A percentile compares a stretch with the other conserved stretches of the same genome.
phyloP scores from a whole-genome alignment of 2,329 filamentous ascomycete species.

The Aspergillus versicolor region DNA sequence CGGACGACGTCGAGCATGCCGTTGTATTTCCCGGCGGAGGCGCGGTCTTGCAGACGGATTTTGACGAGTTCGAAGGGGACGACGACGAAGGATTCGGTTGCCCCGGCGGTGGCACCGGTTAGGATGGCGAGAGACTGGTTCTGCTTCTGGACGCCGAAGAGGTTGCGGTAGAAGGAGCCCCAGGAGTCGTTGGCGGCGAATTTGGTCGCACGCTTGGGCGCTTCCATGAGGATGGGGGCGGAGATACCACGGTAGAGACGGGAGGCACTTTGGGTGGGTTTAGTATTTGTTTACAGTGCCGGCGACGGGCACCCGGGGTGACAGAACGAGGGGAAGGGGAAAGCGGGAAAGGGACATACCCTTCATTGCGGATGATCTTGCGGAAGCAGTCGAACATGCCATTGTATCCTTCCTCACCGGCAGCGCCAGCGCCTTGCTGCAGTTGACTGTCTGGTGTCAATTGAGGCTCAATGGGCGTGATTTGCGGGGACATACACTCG shows the following conservation, averaged over 20 bases:
- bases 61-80: conserved; percentile 98
- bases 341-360: conserved; percentile 53
- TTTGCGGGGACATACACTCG: conserved; percentile 68
- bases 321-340: no score
- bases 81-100: conserved; percentile 93
- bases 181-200: conserved; percentile 99
- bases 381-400: conserved; percentile 98
- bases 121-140: conserved; percentile 88
- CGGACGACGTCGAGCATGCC: conserved; percentile 54
- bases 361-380: conserved; percentile 95
- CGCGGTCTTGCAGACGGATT: conserved; percentile 95
- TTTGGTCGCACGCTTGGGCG: conserved; percentile 93
- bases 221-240: conserved; percentile 97
- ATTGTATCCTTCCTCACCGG: conserved; percentile 81
- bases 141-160: conserved; percentile 83
- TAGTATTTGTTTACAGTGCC: neutral
- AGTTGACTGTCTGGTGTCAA: conserved; percentile 63
- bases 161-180: conserved; percentile 87
- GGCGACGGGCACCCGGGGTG: no score
- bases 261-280: conserved; percentile 61
- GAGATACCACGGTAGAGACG: conserved; percentile 93
- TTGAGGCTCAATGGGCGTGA: conserved; percentile 5
- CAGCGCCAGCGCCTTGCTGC: conserved; percentile 68
- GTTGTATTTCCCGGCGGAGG: conserved; percentile 73
- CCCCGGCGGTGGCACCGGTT: conserved; percentile 90